Conservation (phyloP, 2,329 filamentous ascomycete species). For the Drechmeria coniospora region DNA sequence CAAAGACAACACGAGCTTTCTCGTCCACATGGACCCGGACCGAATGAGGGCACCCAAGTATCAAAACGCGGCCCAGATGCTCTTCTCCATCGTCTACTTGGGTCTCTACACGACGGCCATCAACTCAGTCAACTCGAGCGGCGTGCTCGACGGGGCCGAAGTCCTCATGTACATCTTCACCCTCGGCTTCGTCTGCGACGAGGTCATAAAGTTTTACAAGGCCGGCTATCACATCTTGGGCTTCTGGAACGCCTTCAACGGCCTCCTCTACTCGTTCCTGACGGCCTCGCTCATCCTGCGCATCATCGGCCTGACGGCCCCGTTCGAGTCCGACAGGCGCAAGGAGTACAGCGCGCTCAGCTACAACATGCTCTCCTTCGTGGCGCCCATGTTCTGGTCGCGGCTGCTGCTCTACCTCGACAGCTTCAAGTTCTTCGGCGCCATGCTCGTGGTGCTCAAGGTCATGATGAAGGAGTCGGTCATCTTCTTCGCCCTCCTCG, state of each 20-base stretch:
- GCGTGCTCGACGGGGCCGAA: constrained; percentile 74
- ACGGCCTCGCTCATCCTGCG: constrained; percentile 65
- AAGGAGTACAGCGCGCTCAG: constrained; percentile 59
- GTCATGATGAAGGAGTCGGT: constrained; percentile 88
- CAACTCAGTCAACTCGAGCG: constrained; percentile 79
- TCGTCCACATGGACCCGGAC: constrained; percentile 79
- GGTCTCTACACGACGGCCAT: constrained; percentile 78
- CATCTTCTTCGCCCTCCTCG: constrained; percentile 87
- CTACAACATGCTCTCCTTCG: constrained; percentile 90
- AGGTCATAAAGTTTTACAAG: constrained; percentile 81
- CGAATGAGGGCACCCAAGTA: constrained; percentile 86
- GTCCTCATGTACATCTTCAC: constrained; percentile 82
- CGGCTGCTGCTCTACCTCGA: constrained; percentile 86
- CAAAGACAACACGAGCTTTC: constrained; percentile 63
- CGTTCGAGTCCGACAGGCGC: constrained; percentile 28
- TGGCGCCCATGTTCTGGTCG: constrained; percentile 93
- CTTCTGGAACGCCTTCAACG: constrained; percentile 97
- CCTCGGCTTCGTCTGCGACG: constrained; percentile 77
- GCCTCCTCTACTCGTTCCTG: constrained; percentile 63
- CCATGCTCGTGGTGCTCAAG: constrained; percentile 94
- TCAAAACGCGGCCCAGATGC: constrained; percentile 78
- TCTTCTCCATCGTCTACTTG: constrained; percentile 72
- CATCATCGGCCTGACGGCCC: constrained; percentile 58
- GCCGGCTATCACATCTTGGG: constrained; percentile 80
- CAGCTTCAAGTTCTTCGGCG: constrained; percentile 87